Base-by-base conservation (phyloP, 2,329 filamentous ascomycete species). In the Fusarium fujikuroi region DNA sequence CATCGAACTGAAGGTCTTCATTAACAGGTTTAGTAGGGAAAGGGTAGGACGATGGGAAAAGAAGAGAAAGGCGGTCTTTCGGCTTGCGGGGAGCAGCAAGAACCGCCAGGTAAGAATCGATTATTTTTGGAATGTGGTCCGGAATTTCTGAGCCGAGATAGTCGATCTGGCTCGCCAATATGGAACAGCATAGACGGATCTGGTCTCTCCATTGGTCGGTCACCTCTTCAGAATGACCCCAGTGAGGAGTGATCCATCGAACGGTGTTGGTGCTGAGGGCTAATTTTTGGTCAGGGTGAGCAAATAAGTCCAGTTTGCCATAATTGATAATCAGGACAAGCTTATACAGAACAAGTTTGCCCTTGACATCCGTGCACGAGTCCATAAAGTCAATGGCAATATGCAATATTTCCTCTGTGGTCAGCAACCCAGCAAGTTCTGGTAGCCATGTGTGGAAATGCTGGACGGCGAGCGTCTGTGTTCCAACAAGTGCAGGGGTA, bases 401-500 rank as follows among this genome's bases (percentile, higher is more conserved):
- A 77, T 97, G 92, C 59, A 98, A 85, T 50, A 98, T 95, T 80
- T 98, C 95, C 76, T 95, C 92, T 0, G 92, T 91, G 8, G 88
- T 89, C 79, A 98, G 87, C 42, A 96, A 87, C 4, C 92, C 90
- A 1, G 90, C 87, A 15, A 99, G 89, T 79, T 98, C 95, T 0
- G 96, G 95, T n/a, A 99, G 85, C 96, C 96, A 99, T 1, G 93
- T 93, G 79, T 98, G 95, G 80, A 98, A 97, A 80, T 98, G 94
- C 81, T 99, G 96, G 18, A 98, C 95, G 5, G 97, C 91, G 56
- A 99, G 85, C 0, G 96, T 98, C 83, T 99, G 97, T 72, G 93
- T 98, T 39, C 96, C 96, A 19, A 98, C 93, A 30, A 98, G 85
- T 23, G 95, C 91, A 0, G 96, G 93, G 5, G 94, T 93, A 4